These are phyloP conservation scores for Erodium texanum DNA, from an alignment of 441 rosid species.

Conservation along the genomic window DNA sequence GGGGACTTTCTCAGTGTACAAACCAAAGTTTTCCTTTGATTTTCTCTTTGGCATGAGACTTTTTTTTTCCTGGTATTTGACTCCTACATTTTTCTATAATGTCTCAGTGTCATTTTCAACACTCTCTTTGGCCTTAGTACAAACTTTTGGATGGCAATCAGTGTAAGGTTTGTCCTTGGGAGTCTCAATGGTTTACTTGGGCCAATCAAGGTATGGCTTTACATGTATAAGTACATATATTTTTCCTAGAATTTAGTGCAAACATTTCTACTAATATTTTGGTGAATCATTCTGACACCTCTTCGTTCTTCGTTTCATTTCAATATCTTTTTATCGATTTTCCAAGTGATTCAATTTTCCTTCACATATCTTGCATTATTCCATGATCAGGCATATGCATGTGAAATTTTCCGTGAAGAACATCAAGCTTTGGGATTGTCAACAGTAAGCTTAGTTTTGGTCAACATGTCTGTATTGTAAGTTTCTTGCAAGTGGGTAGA, in stretches of 20 bases:
- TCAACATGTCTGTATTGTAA: too few relatives aligned
- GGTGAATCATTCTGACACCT: too few relatives aligned
- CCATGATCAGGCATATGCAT: slow-evolving; percentile 62
- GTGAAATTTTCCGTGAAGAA: slow-evolving; percentile 58
- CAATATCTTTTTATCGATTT: too few relatives aligned
- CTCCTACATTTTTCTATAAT: background rate
- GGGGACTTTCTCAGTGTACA: slow-evolving; percentile 48
- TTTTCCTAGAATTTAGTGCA: too few relatives aligned
- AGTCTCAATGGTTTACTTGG: slow-evolving; percentile 74
- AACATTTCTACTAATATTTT: too few relatives aligned
- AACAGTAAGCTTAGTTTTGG: slow-evolving; percentile 36
- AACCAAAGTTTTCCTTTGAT: too few relatives aligned
- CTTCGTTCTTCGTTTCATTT: too few relatives aligned
- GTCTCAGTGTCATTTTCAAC: slow-evolving; percentile 63
- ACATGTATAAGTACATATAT: too few relatives aligned
- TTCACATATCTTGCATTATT: background rate
- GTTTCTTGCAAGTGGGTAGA: too few relatives aligned
- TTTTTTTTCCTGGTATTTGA: background rate
- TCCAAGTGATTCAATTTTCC: background rate
- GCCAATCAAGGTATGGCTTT: slow-evolving; percentile 53
- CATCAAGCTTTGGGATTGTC: slow-evolving; percentile 70
- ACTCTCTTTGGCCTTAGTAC: slow-evolving; percentile 75
- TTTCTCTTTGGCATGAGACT: background rate
- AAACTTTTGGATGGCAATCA: slow-evolving; percentile 78
- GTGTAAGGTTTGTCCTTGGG: slow-evolving; percentile 68